Evolutionary conservation across 2,329 filamentous ascomycete genomes (phyloP), one percentile per base, ranked within the genome.

Genomic region (Davidsoniella eucalypti): DNA sequence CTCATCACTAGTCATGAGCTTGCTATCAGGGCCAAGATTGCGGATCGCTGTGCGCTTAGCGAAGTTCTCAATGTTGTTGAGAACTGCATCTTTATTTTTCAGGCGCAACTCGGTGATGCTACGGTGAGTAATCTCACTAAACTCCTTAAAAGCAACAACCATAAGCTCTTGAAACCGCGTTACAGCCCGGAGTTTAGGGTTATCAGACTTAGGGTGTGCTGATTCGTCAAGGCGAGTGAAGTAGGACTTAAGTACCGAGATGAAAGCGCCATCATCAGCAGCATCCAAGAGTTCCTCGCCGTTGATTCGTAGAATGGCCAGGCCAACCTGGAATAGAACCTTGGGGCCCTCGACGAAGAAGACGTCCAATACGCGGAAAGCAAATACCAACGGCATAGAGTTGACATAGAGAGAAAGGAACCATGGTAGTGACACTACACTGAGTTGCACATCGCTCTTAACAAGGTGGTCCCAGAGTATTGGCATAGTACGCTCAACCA

Each of bases 401-500:
- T 98, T 98, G 71, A 98, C 93, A 66, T 96, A 98, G 16, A 98
- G 73, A 4, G 90, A 96, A 51, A 98, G 72, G 63, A 98, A 98
- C 92, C 92, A 98, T 2, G 92, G 92, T 41, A 98, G 72, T 8
- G 90, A 96, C 14, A 96, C 92, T 33, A 98, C 92, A 0, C 92
- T 96, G 17, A 98, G 76, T 64, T 98, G 93, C 18, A 98, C 87
- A 60, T 98, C 92, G 53, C 84, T 92, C 67, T 92, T 94, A 56
- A 88, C 84, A n/a, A 98, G 77, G 60, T 98, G 92, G 18, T 96
- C 90, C 88, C 92, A 98, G 14, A 98, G 75, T 52, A 98, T 83
- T 1, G 92, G 92, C 88, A 98, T 96, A 1, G 92, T 98, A 67
- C 87, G 92, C 64, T 98, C 92, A n/a, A 98, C 92, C 3, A 98